A percentile compares a stretch with the other conserved stretches of the same genome.
These are phyloP conservation scores for Echinochloa phyllopogon DNA, from an alignment of 176 grass and related monocot species.

Conservation along the genomic window DNA sequence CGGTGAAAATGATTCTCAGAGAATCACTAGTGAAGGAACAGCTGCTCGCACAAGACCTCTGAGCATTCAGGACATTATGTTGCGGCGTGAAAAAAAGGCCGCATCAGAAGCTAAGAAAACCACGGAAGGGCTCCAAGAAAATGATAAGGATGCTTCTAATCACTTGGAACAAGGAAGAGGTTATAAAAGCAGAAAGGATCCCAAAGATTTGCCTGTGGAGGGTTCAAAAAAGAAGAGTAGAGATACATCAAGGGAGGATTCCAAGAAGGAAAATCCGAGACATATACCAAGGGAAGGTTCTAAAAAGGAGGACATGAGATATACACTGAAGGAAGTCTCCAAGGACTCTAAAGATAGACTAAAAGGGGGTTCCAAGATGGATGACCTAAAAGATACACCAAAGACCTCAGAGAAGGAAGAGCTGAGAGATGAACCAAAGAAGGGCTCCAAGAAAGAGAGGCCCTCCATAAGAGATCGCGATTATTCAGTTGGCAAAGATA, in stretches of 20 bases:
- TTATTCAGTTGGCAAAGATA: constrained; percentile 38
- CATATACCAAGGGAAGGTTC: constrained; percentile 26
- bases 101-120: constrained; percentile 46
- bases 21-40: constrained; percentile 52
- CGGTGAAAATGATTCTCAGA: constrained; percentile 37
- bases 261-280: constrained; percentile 46
- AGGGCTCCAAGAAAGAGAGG: constrained; percentile 38
- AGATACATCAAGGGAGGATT: constrained; percentile 30
- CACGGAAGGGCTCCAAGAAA: constrained; percentile 33
- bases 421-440: constrained; percentile 52
- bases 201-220: constrained; percentile 32
- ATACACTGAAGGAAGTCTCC: constrained; percentile 33
- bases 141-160: constrained; percentile 35
- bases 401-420: constrained; percentile 49
- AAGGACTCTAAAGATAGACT: constrained; percentile 47
- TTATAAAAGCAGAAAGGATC: constrained; percentile 45
- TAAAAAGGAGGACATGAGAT: constrained; percentile 39
- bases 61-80: constrained; percentile 87
- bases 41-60: constrained; percentile 88
- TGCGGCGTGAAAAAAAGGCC: constrained; percentile 67
- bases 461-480: constrained; percentile 28
- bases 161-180: constrained; percentile 38
- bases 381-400: constrained; percentile 46
- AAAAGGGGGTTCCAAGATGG: constrained; percentile 32
- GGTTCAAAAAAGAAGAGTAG: constrained; percentile 45